Base-by-base conservation (phyloP, 805 yeast species). In the Ogataea nakhonphanomensis region DNA sequence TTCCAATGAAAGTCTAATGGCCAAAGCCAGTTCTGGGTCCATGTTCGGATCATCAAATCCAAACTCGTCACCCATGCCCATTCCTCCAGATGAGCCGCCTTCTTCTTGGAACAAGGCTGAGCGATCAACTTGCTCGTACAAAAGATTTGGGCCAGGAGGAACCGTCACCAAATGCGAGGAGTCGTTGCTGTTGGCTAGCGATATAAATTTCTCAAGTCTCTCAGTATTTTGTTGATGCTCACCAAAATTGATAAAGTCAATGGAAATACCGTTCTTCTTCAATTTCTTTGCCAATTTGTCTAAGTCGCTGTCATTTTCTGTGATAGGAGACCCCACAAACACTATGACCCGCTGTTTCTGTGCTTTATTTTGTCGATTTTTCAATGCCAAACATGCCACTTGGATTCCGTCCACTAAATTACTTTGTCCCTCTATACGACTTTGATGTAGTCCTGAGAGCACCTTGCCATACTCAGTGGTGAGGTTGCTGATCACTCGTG, bases 11-110 rank as follows among this genome's bases (percentile, higher is more conserved):
- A 93, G 71, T 59, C 98, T 80, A 56, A 93, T 76, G 1, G 98
- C 99, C 71, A 93, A 73, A 0, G 98, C 99, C 59, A 93, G 76
- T 65, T 93, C 99, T 24, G 98, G 98, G 56, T 93, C 99, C 79
- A 88, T 84, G 50, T 81, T 80, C 24, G 96, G 91, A 64, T 91
- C 98, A 28, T 77, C 78, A 56, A 82, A 73, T 42, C 80, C 87
- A 65, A 78, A 79, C 44, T 70, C 73, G n/a, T 65, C 74, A 21
- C 64, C 74, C 20, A 36, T 53, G 11, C 49, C 59, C 8, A 44
- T 44, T 13, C 70, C 76, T 32, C 59, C 60, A 11, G 58, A 66
- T 27, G 66, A 71, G 33, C 73, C 73, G 9, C 84, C 85, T 40
- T 79, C 88, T 41, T 80, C 80, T 32, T 73, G 69, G 48, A 88